These are phyloP conservation scores for Ascochyta rabiei DNA, from an alignment of 2,329 filamentous ascomycete species.

Conservation along the genomic window DNA sequence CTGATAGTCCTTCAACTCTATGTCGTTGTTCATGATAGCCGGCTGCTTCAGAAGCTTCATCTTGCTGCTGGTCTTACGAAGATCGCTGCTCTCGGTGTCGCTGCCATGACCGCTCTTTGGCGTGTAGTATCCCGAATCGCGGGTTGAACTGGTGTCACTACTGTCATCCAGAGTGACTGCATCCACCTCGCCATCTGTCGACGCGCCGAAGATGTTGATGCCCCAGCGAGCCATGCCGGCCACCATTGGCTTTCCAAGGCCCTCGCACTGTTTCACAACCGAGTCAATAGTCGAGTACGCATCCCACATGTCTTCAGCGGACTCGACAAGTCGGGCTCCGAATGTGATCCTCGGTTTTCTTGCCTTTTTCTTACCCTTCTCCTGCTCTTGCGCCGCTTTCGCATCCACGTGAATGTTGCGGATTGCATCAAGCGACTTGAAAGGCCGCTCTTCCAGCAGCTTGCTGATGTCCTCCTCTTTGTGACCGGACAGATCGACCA, in stretches of 20 bases:
- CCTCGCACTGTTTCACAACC: constrained; percentile 77
- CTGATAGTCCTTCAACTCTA: constrained; percentile 90
- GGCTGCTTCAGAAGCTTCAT: constrained; percentile 69
- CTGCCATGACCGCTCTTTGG: constrained; percentile 52
- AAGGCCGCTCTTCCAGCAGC: constrained; percentile 77
- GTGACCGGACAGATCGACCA: constrained; percentile 81
- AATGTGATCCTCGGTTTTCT: constrained; percentile 57
- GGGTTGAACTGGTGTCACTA: constrained; percentile 49
- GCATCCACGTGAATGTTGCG: constrained; percentile 62
- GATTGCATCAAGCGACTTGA: constrained; percentile 68
- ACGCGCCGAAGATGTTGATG: constrained; percentile 65
- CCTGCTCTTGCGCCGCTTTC: constrained; percentile 24
- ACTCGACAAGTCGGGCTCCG: constrained; percentile 71
- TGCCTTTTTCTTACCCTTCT: constrained; percentile 44
- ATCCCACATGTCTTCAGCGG: constrained; percentile 73
- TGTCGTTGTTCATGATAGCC: constrained; percentile 73
- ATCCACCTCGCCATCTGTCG: constrained; percentile 66
- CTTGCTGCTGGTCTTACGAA: constrained; percentile 44
- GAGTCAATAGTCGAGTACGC: constrained; percentile 84
- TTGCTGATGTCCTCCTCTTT: constrained; percentile 71
- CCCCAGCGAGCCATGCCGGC: constrained; percentile 72
- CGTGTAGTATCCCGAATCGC: constrained; percentile 73
- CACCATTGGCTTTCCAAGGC: constrained; percentile 70
- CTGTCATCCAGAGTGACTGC: constrained; percentile 60
- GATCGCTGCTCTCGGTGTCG: constrained; percentile 56